phyloP scores from a whole-genome alignment of 202 grass and related monocot genomes.

The Setaria viridis region DNA sequence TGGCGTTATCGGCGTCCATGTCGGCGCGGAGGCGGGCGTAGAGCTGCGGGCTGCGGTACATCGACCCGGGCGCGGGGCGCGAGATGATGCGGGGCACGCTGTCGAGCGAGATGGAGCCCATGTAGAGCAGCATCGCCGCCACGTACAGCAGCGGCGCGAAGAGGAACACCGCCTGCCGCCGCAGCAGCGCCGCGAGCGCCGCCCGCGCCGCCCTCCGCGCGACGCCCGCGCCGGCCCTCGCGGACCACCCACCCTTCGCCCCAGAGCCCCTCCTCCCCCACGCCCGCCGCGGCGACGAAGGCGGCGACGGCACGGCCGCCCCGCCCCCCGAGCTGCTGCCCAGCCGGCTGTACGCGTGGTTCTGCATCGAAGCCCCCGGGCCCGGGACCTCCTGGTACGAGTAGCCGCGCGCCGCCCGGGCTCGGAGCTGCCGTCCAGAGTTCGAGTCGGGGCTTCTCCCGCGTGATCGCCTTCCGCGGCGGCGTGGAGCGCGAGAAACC shows the following conservation, averaged over 20 bases:
- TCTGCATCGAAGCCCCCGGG: conserved; percentile 51
- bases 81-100: conserved; percentile 88
- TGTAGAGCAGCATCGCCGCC: conserved; percentile 83
- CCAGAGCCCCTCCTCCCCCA: conserved; percentile 57
- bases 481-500: background rate
- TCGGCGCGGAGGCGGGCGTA: conserved; percentile 74
- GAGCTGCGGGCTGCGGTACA: conserved; percentile 91
- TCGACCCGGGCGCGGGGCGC: conserved; percentile 69
- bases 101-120: conserved; percentile 94
- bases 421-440: conserved; percentile 14
- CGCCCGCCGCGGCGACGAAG: conserved; percentile 66
- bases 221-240: conserved; percentile 5
- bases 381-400: background rate
- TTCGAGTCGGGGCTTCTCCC: background rate
- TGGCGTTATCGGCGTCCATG: conserved; percentile 91
- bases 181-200: conserved; percentile 69
- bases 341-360: conserved; percentile 72
- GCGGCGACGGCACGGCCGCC: conserved; percentile 61
- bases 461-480: conserved; percentile 27
- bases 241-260: conserved; percentile 42
- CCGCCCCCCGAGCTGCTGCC: conserved; percentile 62
- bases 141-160: conserved; percentile 96
- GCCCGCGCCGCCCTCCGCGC: conserved; percentile 55
- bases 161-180: conserved; percentile 93
- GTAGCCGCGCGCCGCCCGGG: background rate